phyloP scores from a whole-genome alignment of 257 asterid species.

The Misopates orontium region DNA sequence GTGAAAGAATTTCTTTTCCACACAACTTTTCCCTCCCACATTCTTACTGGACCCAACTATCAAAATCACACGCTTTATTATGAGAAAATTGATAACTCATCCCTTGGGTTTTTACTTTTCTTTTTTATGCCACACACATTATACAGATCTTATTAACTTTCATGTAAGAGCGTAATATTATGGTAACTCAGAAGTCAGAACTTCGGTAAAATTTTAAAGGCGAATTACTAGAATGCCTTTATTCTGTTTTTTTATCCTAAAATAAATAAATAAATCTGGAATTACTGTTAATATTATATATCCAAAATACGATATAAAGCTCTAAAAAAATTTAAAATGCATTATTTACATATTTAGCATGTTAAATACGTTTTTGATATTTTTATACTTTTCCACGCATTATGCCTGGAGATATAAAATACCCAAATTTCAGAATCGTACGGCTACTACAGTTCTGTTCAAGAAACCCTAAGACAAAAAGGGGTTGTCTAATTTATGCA shows the following conservation, averaged over 20 bases:
- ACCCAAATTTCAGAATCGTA: not conserved
- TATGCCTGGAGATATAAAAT: constrained; percentile 25
- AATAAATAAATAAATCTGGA: too few relatives aligned
- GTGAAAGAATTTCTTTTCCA: constrained; percentile 36
- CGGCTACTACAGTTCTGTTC: constrained; percentile 20
- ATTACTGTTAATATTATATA: too few relatives aligned
- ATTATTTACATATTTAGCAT: too few relatives aligned
- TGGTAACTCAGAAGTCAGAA: not conserved
- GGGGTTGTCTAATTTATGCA: too few relatives aligned
- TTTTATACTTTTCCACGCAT: constrained; percentile 1
- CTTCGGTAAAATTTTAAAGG: too few relatives aligned
- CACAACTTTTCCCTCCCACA: constrained; percentile 8
- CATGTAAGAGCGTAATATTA: not conserved
- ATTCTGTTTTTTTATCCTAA: too few relatives aligned
- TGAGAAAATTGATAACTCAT: not conserved
- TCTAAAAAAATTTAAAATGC: too few relatives aligned
- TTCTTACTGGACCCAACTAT: constrained; percentile 39
- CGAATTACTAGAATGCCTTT: too few relatives aligned
- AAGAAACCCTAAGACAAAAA: not conserved
- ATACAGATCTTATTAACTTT: not conserved
- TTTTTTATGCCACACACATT: not conserved
- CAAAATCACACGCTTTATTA: constrained; percentile 27
- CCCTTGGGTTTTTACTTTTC: not conserved
- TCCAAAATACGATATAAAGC: too few relatives aligned
- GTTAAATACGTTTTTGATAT: not conserved